Evolutionary conservation across 2,329 filamentous ascomycete species (phyloP).

Genomic region (Diaporthe sp.): DNA sequence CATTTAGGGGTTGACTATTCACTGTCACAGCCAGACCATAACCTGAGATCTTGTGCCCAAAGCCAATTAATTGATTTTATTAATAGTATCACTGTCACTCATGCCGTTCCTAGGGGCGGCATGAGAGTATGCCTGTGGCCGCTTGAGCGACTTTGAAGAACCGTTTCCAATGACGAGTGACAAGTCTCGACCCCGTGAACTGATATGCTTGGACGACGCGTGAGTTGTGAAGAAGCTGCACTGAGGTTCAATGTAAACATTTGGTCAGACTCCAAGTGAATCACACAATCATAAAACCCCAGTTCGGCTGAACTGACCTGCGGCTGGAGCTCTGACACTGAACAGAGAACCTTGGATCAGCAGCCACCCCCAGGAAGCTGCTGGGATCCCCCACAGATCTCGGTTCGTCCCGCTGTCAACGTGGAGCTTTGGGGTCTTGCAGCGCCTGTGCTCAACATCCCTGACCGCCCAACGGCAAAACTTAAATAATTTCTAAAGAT

Average conservation of each 20-base stretch:
- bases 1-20: not conserved
- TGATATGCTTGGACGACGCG: not conserved
- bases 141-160: not conserved
- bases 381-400: slow-evolving; percentile 26
- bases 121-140: not conserved
- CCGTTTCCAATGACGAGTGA: not conserved
- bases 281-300: not conserved
- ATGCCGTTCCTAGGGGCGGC: not conserved
- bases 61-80: not conserved
- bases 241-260: not conserved
- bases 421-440: not conserved
- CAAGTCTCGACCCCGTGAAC: not conserved
- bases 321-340: not conserved
- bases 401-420: slow-evolving; percentile 31
- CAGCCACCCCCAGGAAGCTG: not conserved
- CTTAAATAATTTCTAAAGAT: slow-evolving; percentile 20
- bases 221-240: not conserved
- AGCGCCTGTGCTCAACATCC: slow-evolving; percentile 15
- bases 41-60: not conserved
- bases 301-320: not conserved
- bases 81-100: not conserved
- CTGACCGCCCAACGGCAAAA: slow-evolving; percentile 38
- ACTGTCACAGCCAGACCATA: not conserved
- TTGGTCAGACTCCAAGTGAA: not conserved
- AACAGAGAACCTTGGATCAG: not conserved